Percentiles rank a stretch among this genome's conserved stretches.
These are phyloP conservation scores for Phytophthora podocarpi DNA, from an alignment of 352 stramenopile species.

Conservation along the genomic window DNA sequence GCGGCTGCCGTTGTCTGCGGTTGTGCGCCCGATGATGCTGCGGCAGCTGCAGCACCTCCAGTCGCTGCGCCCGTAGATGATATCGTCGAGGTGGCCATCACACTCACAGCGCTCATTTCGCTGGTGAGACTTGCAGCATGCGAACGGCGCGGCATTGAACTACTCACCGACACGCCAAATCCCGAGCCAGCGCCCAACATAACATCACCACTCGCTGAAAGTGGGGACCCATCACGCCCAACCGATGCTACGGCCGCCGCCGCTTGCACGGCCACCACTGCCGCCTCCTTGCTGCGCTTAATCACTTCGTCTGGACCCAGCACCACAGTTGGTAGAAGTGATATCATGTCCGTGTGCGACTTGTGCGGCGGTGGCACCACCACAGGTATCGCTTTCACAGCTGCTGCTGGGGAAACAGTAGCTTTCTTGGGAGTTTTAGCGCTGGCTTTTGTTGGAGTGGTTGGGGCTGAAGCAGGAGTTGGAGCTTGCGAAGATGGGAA, in stretches of 20 bases:
- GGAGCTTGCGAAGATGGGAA: slow-evolving; percentile 16
- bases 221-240: slow-evolving; percentile 47
- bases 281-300: slow-evolving; percentile 84
- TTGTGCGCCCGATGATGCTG: slow-evolving; percentile 6
- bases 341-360: slow-evolving; percentile 78
- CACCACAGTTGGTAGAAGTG: slow-evolving; percentile 51
- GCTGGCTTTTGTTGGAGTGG: slow-evolving; percentile 24
- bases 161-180: slow-evolving; percentile 43
- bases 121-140: slow-evolving; percentile 43
- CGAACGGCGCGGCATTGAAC: slow-evolving; percentile 43
- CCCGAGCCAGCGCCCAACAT: slow-evolving; percentile 54
- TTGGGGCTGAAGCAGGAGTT: neutral
- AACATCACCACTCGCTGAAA: slow-evolving; percentile 54
- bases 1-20: slow-evolving; percentile 8
- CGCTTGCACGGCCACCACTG: slow-evolving; percentile 74
- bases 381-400: slow-evolving; percentile 31
- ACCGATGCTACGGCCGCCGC: slow-evolving; percentile 67
- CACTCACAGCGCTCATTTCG: slow-evolving; percentile 26
- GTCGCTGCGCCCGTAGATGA: slow-evolving; percentile 9
- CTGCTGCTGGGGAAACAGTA: slow-evolving; percentile 14
- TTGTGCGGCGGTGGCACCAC: slow-evolving; percentile 72
- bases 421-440: slow-evolving; percentile 29
- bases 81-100: slow-evolving; percentile 17
- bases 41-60: slow-evolving; percentile 9
- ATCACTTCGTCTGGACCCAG: slow-evolving; percentile 85